Evolutionary conservation across 768 basidiomycete species (phyloP).

Genomic region (Suillus lakei): DNA sequence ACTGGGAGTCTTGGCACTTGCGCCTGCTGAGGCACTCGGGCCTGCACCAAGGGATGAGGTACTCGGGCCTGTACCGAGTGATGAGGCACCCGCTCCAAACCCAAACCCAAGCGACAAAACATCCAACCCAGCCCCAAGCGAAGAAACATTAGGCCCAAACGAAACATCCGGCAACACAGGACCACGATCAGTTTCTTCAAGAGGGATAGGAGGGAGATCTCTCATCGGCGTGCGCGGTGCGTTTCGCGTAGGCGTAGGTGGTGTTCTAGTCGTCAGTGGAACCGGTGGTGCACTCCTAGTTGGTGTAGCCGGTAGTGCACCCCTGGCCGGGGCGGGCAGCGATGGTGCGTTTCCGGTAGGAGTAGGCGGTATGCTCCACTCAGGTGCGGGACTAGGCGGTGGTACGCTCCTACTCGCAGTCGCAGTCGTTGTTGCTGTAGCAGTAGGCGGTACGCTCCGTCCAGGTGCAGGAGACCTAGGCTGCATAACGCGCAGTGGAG

Average conservation of each 20-base stretch:
- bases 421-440: too few species aligned
- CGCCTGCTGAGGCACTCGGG: too few species aligned
- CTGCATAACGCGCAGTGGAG: conserved; percentile 4
- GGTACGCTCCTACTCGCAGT: too few species aligned
- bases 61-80: too few species aligned
- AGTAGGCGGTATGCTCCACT: too few species aligned
- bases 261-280: not conserved
- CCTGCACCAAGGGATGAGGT: too few species aligned
- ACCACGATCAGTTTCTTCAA: not conserved
- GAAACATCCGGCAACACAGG: conserved; percentile 20
- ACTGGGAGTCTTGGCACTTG: not conserved
- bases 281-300: not conserved
- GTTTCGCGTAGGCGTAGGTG: not conserved
- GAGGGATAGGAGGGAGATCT: not conserved
- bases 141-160: conserved; percentile 15
- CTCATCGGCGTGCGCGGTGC: not conserved
- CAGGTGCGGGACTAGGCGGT: too few species aligned
- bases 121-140: conserved; percentile 12
- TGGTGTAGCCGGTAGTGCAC: too few species aligned
- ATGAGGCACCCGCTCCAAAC: not conserved
- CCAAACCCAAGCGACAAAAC: not conserved
- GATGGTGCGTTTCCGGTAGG: too few species aligned
- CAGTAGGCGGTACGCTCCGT: not conserved
- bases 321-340: too few species aligned
- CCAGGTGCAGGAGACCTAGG: not conserved